Evolutionary conservation across 2,329 filamentous ascomycete genomes (phyloP).

Genomic region (Emergomyces pasteurianus): DNA sequence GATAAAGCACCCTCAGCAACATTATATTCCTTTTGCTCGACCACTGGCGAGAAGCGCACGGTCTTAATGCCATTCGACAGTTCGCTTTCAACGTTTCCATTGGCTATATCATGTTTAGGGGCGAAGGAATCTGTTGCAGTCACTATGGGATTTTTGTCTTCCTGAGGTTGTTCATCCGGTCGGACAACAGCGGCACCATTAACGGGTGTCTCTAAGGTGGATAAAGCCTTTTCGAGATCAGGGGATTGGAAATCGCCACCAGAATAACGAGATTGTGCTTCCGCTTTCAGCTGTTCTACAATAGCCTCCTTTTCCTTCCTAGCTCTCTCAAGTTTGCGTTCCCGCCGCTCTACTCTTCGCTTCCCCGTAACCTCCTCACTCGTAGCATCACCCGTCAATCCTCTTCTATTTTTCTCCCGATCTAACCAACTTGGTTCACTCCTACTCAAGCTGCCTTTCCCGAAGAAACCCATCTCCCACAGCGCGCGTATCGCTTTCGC

Average conservation of each 20-base stretch:
- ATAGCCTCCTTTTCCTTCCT: constrained; percentile 75
- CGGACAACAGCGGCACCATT: not conserved
- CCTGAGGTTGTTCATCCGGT: not conserved
- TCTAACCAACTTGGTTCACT: constrained; percentile 92
- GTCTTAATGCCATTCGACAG: constrained; percentile 38
- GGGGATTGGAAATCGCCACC: not conserved
- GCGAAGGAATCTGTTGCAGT: constrained; percentile 10
- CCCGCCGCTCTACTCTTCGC: constrained; percentile 65
- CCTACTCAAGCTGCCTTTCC: constrained; percentile 82
- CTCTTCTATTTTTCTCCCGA: constrained; percentile 61
- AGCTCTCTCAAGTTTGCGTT: constrained; percentile 87
- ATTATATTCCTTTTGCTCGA: constrained; percentile 51
- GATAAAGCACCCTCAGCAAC: constrained; percentile 10
- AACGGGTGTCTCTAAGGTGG: not conserved
- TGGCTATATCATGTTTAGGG: constrained; percentile 2
- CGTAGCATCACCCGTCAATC: constrained; percentile 53
- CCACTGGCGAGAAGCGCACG: constrained; percentile 57
- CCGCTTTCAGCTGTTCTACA: constrained; percentile 53
- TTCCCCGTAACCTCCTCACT: constrained; percentile 70
- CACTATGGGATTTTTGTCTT: constrained; percentile 2
- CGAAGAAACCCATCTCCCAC: constrained; percentile 97
- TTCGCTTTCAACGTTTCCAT: constrained; percentile 7
- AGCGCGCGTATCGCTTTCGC: constrained; percentile 61
- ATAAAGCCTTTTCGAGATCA: not conserved
- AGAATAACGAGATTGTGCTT: constrained; percentile 26